These are phyloP conservation scores for Aegilops sharonensis DNA, from an alignment of 176 grass and related monocot genomes.

Conservation along the genomic window DNA sequence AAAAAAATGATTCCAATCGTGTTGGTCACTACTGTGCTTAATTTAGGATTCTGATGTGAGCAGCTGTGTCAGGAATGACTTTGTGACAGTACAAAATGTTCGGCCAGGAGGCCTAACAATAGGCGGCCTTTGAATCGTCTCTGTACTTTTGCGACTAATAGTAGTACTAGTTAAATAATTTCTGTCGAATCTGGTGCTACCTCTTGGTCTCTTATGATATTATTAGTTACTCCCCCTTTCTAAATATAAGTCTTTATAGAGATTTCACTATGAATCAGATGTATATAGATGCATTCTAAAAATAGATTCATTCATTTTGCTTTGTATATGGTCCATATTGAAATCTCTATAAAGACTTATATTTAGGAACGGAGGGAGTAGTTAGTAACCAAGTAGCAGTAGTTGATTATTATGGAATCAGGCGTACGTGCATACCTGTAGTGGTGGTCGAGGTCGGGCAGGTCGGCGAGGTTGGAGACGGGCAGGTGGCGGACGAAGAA, in stretches of 20 bases:
- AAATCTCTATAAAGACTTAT: no score
- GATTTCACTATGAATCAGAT: no score
- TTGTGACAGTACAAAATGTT: background rate
- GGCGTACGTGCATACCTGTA: slow-evolving; percentile 50
- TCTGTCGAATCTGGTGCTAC: background rate
- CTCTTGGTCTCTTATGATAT: background rate
- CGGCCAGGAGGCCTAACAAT: slow-evolving; percentile 12
- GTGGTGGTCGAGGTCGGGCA: slow-evolving; percentile 65
- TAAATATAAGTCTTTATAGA: no score
- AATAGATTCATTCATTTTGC: no score
- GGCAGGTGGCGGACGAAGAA: slow-evolving; percentile 86
- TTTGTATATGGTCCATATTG: no score
- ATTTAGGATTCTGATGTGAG: background rate
- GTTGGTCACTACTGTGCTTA: background rate
- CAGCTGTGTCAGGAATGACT: background rate
- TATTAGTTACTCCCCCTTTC: no score
- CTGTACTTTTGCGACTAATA: background rate
- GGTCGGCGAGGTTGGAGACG: slow-evolving; percentile 51
- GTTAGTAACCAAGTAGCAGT: no score
- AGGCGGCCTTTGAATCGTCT: slow-evolving; percentile 6
- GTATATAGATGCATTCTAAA: no score
- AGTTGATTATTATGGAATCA: background rate
- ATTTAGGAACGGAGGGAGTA: no score
- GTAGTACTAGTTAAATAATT: background rate
- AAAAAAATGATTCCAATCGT: slow-evolving; percentile 3